Percentiles rank a stretch among this genome's conserved stretches.
Evolutionary conservation across 1,139 yeast genomes (phyloP).

Genomic region (Citeromyces siamensis): DNA sequence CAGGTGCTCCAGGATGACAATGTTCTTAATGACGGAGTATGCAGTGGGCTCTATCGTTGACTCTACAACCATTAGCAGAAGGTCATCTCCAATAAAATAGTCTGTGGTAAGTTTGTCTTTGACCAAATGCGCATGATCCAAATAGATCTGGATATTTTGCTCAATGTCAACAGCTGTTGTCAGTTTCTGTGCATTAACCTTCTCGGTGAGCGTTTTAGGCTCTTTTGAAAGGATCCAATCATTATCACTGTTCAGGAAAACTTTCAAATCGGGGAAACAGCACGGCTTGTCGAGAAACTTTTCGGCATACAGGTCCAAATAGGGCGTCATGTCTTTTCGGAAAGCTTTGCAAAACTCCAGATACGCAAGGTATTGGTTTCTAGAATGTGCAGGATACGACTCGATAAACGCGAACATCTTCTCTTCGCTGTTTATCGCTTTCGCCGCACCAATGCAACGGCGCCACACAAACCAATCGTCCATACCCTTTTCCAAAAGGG

Average conservation of each 20-base stretch:
- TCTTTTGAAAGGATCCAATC: not conserved
- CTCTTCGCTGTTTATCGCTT: slow-evolving; percentile 13
- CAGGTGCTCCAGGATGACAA: slow-evolving; percentile 34
- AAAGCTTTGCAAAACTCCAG: slow-evolving; percentile 28
- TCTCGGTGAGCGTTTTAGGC: slow-evolving; percentile 20
- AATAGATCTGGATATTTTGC: slow-evolving; percentile 25
- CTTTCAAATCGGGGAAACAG: slow-evolving; percentile 42
- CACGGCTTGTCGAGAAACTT: slow-evolving; percentile 32
- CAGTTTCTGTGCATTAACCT: slow-evolving; percentile 41
- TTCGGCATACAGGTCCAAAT: not conserved
- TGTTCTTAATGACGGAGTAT: slow-evolving; percentile 18
- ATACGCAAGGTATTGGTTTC: slow-evolving; percentile 46
- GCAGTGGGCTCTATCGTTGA: slow-evolving; percentile 11
- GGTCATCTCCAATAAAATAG: slow-evolving; percentile 54
- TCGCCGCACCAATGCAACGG: slow-evolving; percentile 30
- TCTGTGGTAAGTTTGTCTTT: slow-evolving; percentile 38
- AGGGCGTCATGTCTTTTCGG: not conserved
- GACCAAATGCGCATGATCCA: slow-evolving; percentile 16
- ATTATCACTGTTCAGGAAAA: not conserved
- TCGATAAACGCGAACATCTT: slow-evolving; percentile 18
- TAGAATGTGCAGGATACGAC: slow-evolving; percentile 20
- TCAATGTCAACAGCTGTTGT: slow-evolving; percentile 13
- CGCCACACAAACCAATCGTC: slow-evolving; percentile 58
- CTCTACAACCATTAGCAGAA: slow-evolving; percentile 37
- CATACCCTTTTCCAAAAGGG: slow-evolving; percentile 28